Conservation (phyloP, 768 basidiomycete species). For the Hericium coralloides region DNA sequence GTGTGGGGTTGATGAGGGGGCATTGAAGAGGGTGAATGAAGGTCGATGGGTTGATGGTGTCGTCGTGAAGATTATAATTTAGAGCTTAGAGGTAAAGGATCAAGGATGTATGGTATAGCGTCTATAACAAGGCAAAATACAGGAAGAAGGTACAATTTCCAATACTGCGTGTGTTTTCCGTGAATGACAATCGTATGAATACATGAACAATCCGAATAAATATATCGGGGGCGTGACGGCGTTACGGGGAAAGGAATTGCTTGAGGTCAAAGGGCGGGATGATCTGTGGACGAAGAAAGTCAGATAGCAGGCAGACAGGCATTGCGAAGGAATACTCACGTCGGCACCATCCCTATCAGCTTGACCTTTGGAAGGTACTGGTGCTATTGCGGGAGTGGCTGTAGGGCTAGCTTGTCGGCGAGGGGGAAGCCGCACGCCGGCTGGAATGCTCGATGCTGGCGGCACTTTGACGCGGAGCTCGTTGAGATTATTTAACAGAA, state of each 20-base stretch:
- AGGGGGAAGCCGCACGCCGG: conserved; percentile 41
- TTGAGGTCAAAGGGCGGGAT: conserved; percentile 48
- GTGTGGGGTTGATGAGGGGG: conserved; percentile 36
- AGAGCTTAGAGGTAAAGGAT: conserved; percentile 11
- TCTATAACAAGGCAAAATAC: too few relatives aligned
- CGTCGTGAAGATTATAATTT: conserved; percentile 35
- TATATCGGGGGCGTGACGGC: neutral
- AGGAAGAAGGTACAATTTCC: too few relatives aligned
- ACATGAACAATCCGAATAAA: too few relatives aligned
- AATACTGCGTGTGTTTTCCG: too few relatives aligned
- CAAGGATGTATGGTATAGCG: neutral
- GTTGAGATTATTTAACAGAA: conserved; percentile 49
- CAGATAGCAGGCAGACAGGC: neutral
- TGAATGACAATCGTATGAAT: too few relatives aligned
- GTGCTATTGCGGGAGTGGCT: neutral
- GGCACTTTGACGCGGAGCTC: conserved; percentile 39
- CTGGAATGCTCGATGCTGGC: conserved; percentile 23
- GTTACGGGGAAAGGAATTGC: conserved; percentile 40
- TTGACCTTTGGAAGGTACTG: too few relatives aligned
- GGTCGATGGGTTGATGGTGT: conserved; percentile 53
- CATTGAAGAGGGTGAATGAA: conserved; percentile 41
- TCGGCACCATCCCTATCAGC: neutral
- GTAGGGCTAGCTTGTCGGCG: neutral
- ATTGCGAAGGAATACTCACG: neutral
- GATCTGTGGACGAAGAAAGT: conserved; percentile 18